These are phyloP conservation scores for Fusarium chlamydosporum DNA, from an alignment of 2,329 filamentous ascomycete genomes.

Conservation along the genomic window DNA sequence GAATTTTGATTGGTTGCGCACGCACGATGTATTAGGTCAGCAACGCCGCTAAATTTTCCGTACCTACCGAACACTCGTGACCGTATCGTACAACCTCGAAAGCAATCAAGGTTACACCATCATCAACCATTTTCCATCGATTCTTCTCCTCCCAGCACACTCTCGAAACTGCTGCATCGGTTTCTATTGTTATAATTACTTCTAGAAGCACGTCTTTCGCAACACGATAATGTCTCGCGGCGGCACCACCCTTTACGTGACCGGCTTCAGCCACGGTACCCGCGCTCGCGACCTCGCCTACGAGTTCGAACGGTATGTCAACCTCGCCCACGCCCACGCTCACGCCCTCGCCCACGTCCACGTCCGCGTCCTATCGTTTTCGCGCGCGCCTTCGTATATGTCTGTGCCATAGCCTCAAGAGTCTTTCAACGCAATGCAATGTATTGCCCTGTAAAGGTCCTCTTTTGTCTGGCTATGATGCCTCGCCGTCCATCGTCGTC, in stretches of 20 bases:
- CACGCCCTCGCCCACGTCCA: slow-evolving; percentile 59
- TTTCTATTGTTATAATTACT: slow-evolving; percentile 30
- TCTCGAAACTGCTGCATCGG: slow-evolving; percentile 49
- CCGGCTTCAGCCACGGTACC: slow-evolving; percentile 98
- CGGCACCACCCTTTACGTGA: slow-evolving; percentile 96
- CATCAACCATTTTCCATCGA: slow-evolving; percentile 43
- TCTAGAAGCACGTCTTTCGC: slow-evolving; percentile 18
- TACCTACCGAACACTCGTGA: slow-evolving; percentile 42
- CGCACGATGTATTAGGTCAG: slow-evolving; percentile 45
- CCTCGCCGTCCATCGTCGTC: slow-evolving; percentile 51
- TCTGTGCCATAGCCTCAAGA: slow-evolving; percentile 44
- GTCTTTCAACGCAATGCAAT: slow-evolving; percentile 24
- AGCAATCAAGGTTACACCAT: slow-evolving; percentile 31
- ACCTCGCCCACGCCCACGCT: slow-evolving; percentile 61
- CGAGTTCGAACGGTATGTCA: slow-evolving; percentile 99
- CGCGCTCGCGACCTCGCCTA: slow-evolving; percentile 99
- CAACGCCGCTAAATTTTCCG: slow-evolving; percentile 49
- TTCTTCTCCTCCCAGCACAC: slow-evolving; percentile 32
- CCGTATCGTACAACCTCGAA: slow-evolving; percentile 41
- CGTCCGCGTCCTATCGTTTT: slow-evolving; percentile 55
- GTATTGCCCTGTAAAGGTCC: slow-evolving; percentile 27
- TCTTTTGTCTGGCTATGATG: slow-evolving; percentile 46
- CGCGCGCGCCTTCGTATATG: slow-evolving; percentile 48
- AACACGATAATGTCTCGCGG: slow-evolving; percentile 83
- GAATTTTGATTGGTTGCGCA: slow-evolving; percentile 16